Conservation (phyloP, 495 filamentous ascomycete genomes). For the Tuber umbilicatum region DNA sequence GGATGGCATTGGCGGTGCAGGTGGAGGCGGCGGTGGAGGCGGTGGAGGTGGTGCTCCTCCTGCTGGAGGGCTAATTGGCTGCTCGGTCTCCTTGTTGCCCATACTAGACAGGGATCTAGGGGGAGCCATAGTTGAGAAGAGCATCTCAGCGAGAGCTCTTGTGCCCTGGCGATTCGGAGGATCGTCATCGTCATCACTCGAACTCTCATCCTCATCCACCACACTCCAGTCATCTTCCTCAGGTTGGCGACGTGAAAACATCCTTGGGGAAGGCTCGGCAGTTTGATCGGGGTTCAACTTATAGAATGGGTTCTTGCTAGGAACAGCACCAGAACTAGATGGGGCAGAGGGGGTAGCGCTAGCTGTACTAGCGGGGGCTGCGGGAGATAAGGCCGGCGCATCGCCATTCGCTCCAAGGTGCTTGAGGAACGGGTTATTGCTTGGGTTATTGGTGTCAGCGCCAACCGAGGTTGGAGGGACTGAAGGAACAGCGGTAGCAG, state of each 20-base stretch:
- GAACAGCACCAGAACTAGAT: constrained; percentile 9
- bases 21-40: constrained; percentile 32
- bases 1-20: constrained; percentile 25
- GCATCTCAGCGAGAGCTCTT: constrained; percentile 81
- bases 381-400: constrained; percentile 43
- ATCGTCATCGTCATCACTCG: constrained; percentile 57
- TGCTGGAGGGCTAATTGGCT: constrained; percentile 16
- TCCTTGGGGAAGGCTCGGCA: constrained; percentile 41
- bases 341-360: neutral
- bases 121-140: constrained; percentile 96
- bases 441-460: constrained; percentile 38
- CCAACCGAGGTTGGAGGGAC: constrained; percentile 45
- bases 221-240: constrained; percentile 85
- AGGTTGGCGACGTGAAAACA: constrained; percentile 43
- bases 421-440: constrained; percentile 67
- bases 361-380: constrained; percentile 33
- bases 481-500: constrained; percentile 45
- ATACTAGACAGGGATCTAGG: constrained; percentile 79
- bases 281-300: constrained; percentile 62
- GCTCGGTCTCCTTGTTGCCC: constrained; percentile 57
- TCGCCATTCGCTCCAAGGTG: constrained; percentile 51
- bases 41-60: constrained; percentile 39
- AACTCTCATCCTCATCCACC: constrained; percentile 65
- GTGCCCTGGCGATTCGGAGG: constrained; percentile 71
- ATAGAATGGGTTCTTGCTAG: constrained; percentile 77